phyloP scores from a whole-genome alignment of 31 red algal genomes.

The Odonthalia washingtoniensis region DNA sequence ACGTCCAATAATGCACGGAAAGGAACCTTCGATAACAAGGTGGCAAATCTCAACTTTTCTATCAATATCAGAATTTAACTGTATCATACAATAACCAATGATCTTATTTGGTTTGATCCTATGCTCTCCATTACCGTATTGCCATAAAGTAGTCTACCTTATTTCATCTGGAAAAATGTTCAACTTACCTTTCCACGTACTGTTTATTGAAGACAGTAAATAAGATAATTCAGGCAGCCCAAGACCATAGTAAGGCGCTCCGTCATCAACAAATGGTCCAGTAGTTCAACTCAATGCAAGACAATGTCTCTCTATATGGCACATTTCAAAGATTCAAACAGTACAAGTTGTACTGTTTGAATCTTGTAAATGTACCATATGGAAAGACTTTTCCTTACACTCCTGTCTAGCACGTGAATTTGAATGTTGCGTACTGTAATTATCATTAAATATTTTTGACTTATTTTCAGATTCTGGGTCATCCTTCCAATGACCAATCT shows the following conservation, averaged over 20 bases:
- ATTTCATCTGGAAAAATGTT: not conserved
- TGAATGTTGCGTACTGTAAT: too few relatives aligned
- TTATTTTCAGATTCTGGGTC: too few relatives aligned
- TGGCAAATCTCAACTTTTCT: not conserved
- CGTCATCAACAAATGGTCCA: not conserved
- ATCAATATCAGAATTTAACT: not conserved
- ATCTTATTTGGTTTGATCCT: not conserved
- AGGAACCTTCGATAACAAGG: not conserved
- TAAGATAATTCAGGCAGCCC: not conserved
- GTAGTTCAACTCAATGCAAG: too few relatives aligned
- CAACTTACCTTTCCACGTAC: not conserved
- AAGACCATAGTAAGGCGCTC: not conserved
- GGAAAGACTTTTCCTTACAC: too few relatives aligned
- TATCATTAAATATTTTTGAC: too few relatives aligned
- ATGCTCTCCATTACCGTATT: not conserved
- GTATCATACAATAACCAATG: not conserved
- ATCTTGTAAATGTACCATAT: too few relatives aligned
- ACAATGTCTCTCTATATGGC: too few relatives aligned
- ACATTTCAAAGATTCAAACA: too few relatives aligned
- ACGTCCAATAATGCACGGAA: not conserved
- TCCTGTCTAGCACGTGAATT: too few relatives aligned
- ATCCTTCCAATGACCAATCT: too few relatives aligned
- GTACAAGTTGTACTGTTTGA: too few relatives aligned
- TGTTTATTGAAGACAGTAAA: not conserved
- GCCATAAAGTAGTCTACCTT: not conserved